A percentile compares a stretch with the other conserved stretches of the same genome.
phyloP scores from a whole-genome alignment of 257 asterid genomes.

The Salvia hispanica region DNA sequence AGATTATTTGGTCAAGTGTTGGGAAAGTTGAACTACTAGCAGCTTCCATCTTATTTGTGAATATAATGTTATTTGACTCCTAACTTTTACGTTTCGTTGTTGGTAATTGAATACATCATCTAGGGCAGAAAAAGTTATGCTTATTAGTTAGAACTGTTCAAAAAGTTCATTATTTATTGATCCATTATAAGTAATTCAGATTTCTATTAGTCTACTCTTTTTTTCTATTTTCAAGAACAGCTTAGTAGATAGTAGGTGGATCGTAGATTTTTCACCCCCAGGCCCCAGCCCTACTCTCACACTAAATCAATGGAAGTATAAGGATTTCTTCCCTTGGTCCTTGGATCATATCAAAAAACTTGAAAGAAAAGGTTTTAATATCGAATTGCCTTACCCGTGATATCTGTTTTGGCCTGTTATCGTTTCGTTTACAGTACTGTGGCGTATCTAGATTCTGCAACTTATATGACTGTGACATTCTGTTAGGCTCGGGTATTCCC shows the following conservation, averaged over 20 bases:
- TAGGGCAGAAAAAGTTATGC: not conserved
- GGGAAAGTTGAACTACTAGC: conserved; percentile 16
- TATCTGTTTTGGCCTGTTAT: not conserved
- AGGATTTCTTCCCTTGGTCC: not conserved
- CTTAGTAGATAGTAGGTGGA: too few species aligned
- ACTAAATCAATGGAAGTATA: not conserved
- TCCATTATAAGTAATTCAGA: not conserved
- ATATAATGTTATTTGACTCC: not conserved
- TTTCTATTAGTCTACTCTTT: not conserved
- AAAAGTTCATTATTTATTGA: not conserved
- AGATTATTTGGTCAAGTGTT: not conserved
- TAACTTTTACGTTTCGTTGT: too few species aligned
- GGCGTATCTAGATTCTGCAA: not conserved
- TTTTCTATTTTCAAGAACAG: too few species aligned
- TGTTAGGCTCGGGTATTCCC: conserved; percentile 73
- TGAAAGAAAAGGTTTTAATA: not conserved
- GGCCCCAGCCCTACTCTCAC: too few species aligned
- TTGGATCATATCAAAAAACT: not conserved
- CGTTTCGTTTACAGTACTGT: too few species aligned
- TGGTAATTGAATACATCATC: not conserved
- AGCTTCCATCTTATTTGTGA: not conserved
- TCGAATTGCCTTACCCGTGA: not conserved
- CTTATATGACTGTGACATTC: conserved; percentile 15
- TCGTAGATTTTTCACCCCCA: too few species aligned
- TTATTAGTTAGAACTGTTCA: not conserved